phyloP scores from a whole-genome alignment of 129 eudicot species.

The Arctium minus region DNA sequence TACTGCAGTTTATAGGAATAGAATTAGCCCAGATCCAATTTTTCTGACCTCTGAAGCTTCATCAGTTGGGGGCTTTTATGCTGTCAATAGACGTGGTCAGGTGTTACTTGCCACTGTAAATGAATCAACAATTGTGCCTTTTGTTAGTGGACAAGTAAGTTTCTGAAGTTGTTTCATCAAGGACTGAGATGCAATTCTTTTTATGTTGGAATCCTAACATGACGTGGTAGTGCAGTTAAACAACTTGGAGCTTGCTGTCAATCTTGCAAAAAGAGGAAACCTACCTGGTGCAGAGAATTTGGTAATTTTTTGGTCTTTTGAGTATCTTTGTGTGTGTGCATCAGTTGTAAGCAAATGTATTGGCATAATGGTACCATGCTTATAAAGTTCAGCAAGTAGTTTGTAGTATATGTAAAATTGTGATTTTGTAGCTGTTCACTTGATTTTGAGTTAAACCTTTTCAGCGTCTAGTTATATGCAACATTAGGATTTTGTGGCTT shows the following conservation, averaged over 20 bases:
- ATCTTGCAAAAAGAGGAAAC: slow-evolving; percentile 95
- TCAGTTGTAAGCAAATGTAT: neutral
- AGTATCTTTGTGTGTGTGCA: neutral
- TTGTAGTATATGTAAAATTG: neutral
- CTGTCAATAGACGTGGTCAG: slow-evolving; percentile 89
- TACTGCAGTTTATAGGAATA: slow-evolving; percentile 84
- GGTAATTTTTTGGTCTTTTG: slow-evolving; percentile 35
- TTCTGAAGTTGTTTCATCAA: neutral
- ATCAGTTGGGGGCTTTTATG: slow-evolving; percentile 91
- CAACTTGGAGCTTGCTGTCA: slow-evolving; percentile 97
- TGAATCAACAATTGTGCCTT: slow-evolving; percentile 88
- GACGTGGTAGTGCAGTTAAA: slow-evolving; percentile 54
- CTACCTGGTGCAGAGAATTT: slow-evolving; percentile 97
- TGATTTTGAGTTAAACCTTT: neutral
- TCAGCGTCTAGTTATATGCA: neutral
- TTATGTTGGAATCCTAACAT: neutral
- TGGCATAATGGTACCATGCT: neutral
- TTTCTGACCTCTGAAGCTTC: slow-evolving; percentile 88
- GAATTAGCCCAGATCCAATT: slow-evolving; percentile 95
- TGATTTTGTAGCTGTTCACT: neutral
- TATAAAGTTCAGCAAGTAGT: neutral
- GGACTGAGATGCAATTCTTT: neutral
- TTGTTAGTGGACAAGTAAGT: slow-evolving; percentile 91
- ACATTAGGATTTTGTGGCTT: neutral
- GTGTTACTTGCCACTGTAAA: slow-evolving; percentile 92